Evolutionary conservation across 2,329 filamentous ascomycete genomes (phyloP).

Genomic region (Elsinoe necatrix): DNA sequence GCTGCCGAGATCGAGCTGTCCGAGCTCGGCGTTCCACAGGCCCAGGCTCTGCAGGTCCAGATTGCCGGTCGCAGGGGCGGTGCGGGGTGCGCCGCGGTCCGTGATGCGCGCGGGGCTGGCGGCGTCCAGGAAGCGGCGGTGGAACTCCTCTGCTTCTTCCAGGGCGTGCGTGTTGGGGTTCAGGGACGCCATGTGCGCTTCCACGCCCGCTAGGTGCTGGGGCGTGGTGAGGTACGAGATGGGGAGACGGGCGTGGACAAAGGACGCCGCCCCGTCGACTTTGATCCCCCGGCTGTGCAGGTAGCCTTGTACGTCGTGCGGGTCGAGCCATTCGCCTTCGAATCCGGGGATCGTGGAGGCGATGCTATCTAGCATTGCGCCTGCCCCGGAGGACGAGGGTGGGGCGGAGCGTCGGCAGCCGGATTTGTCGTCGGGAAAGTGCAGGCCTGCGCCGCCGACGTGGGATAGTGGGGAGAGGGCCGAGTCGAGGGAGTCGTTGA

Average conservation of each 20-base stretch:
- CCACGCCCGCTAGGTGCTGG: conserved; percentile 1
- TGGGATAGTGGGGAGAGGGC: conserved; percentile 51
- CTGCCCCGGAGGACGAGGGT: conserved; percentile 12
- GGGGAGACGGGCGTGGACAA: conserved; percentile 51
- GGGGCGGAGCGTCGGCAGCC: conserved; percentile 2
- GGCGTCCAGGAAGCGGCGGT: conserved; percentile 10
- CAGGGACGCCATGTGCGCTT: conserved; percentile 3
- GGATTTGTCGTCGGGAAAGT: conserved; percentile 37
- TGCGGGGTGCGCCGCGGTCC: background rate
- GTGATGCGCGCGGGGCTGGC: background rate
- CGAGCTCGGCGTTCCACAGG: conserved; percentile 9
- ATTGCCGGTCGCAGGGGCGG: background rate
- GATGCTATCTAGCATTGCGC: conserved; percentile 26
- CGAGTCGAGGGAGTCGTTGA: conserved; percentile 42
- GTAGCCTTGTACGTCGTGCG: conserved; percentile 68
- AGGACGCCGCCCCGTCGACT: conserved; percentile 54
- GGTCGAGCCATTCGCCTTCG: conserved; percentile 68
- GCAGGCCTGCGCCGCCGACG: conserved; percentile 60
- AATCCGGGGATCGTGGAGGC: conserved; percentile 51
- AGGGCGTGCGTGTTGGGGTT: conserved; percentile 16
- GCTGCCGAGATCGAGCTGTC: conserved; percentile 12
- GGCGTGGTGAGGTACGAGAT: conserved; percentile 12
- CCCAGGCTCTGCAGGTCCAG: conserved; percentile 9
- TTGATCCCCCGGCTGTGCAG: conserved; percentile 54
- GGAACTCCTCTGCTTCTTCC: conserved; percentile 17